Conservation (phyloP, 208 protist species). For the Crithidia acanthocephali region DNA sequence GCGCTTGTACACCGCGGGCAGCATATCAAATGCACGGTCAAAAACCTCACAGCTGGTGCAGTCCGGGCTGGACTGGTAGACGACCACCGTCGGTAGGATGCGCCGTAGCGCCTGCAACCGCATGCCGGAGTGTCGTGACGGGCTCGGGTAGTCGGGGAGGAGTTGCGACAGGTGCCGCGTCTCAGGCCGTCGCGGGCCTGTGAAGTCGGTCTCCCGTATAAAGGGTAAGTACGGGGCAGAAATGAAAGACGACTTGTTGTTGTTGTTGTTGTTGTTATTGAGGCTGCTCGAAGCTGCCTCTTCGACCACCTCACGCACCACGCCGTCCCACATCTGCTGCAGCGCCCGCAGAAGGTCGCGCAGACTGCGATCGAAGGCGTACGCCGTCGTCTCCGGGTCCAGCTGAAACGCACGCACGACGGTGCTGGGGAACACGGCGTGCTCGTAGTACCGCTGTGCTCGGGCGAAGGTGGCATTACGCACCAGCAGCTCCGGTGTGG, state of each 20-base stretch:
- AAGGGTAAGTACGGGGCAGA: background rate
- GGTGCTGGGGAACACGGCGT: slow-evolving; percentile 22
- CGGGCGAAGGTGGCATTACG: slow-evolving; percentile 17
- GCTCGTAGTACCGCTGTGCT: slow-evolving; percentile 35
- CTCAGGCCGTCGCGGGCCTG: background rate
- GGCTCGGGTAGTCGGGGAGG: slow-evolving; percentile 3
- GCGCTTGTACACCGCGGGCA: slow-evolving; percentile 57
- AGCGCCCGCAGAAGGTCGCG: slow-evolving; percentile 26
- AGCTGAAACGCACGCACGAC: slow-evolving; percentile 46
- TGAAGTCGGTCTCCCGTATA: slow-evolving; percentile 12
- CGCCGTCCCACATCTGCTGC: slow-evolving; percentile 42
- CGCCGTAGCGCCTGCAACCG: slow-evolving; percentile 32
- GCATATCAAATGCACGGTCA: slow-evolving; percentile 54
- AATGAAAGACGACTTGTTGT: background rate
- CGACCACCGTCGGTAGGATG: slow-evolving; percentile 40
- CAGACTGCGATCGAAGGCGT: slow-evolving; percentile 21
- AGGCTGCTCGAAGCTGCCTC: background rate
- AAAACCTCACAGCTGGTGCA: slow-evolving; percentile 44
- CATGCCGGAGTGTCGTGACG: slow-evolving; percentile 6
- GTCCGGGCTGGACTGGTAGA: slow-evolving; percentile 44
- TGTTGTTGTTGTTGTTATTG: background rate
- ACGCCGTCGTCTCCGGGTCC: background rate
- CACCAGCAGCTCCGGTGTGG: slow-evolving; percentile 40
- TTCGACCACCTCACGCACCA: slow-evolving; percentile 9
- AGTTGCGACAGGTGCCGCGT: background rate